phyloP scores from a whole-genome alignment of 1,139 yeast genomes.

The Eremothecium sinecaudum region DNA sequence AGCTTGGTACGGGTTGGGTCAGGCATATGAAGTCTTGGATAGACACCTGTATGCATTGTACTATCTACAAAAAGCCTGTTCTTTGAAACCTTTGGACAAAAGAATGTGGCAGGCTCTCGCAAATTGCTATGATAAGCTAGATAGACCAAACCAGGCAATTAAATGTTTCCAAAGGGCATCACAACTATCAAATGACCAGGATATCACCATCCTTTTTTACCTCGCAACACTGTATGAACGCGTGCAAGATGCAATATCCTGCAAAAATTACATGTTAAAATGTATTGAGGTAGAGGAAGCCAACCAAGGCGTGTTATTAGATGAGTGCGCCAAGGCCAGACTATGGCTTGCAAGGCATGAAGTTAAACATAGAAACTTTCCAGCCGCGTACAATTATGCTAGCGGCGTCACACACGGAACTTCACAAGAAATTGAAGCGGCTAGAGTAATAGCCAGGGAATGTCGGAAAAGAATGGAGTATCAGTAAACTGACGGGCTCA shows the following conservation, averaged over 20 bases:
- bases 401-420: constrained; percentile 66
- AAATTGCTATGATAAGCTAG: constrained; percentile 75
- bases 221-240: constrained; percentile 62
- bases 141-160: constrained; percentile 41
- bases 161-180: constrained; percentile 45
- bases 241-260: constrained; percentile 42
- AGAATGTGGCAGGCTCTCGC: constrained; percentile 98
- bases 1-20: constrained; percentile 98
- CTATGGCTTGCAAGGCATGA: constrained; percentile 81
- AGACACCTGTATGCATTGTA: constrained; percentile 90
- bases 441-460: constrained; percentile 72
- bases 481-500: constrained; percentile 1
- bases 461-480: constrained; percentile 33
- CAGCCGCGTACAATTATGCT: constrained; percentile 66
- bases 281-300: constrained; percentile 57
- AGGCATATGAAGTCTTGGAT: constrained; percentile 92
- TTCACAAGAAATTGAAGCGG: constrained; percentile 83
- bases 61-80: constrained; percentile 86
- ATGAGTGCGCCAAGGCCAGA: constrained; percentile 73
- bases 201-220: constrained; percentile 49
- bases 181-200: constrained; percentile 37
- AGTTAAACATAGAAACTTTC: constrained; percentile 46
- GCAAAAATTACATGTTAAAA: constrained; percentile 58
- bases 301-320: constrained; percentile 54
- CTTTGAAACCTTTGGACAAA: constrained; percentile 78